These are phyloP conservation scores for Clitopilus hobsonii DNA, from an alignment of 768 basidiomycete genomes.

Conservation along the genomic window DNA sequence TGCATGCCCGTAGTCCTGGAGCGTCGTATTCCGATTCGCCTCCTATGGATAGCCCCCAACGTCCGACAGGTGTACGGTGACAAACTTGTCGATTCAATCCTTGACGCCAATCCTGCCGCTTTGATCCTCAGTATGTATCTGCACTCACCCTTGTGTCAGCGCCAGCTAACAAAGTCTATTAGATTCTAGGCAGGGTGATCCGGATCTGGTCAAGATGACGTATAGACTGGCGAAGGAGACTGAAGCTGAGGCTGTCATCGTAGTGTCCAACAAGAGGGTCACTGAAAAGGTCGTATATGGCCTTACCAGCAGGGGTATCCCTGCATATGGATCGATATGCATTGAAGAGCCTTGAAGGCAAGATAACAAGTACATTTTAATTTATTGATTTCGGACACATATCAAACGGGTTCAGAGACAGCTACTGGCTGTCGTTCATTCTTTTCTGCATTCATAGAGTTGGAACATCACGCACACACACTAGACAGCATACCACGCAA, in stretches of 20 bases:
- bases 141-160: background rate
- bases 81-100: constrained; percentile 50
- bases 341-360: background rate
- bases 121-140: constrained; percentile 45
- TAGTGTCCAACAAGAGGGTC: constrained; percentile 57
- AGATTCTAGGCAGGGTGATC: constrained; percentile 43
- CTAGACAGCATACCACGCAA: background rate
- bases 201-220: constrained; percentile 44
- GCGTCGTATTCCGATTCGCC: constrained; percentile 44
- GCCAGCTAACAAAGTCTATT: background rate
- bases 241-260: constrained; percentile 49
- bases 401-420: background rate
- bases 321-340: constrained; percentile 57
- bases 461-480: background rate
- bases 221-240: constrained; percentile 41
- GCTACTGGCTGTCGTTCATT: background rate
- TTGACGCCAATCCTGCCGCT: constrained; percentile 47
- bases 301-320: constrained; percentile 54
- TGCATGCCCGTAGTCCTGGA: constrained; percentile 53
- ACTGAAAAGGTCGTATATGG: constrained; percentile 57
- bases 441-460: background rate
- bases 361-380: background rate
- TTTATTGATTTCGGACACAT: background rate
- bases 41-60: constrained; percentile 60
- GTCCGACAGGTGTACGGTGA: constrained; percentile 59